phyloP scores from a whole-genome alignment of 225 moss, liverwort and hornwort species.

The Physcomitrellopsis africana region DNA sequence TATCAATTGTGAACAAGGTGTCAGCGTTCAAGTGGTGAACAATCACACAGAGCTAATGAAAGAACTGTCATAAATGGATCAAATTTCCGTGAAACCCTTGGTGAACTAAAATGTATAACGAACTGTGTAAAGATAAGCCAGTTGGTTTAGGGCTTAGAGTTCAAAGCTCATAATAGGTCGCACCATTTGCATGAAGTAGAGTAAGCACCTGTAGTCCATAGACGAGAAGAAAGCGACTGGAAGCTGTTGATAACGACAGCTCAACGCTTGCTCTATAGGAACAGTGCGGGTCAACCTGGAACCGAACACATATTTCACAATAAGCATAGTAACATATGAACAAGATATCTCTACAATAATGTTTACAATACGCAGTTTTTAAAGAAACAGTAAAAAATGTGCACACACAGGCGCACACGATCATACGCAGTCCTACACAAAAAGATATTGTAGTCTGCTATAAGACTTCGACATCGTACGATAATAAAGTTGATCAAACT shows the following conservation, averaged over 20 bases:
- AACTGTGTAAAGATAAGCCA: no score
- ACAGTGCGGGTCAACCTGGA: constrained; percentile 98
- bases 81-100: neutral
- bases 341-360: constrained; percentile 1
- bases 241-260: constrained; percentile 80
- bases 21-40: constrained; percentile 2
- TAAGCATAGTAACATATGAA: constrained; percentile 9
- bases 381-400: no score
- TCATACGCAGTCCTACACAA: neutral
- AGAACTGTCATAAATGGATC: constrained; percentile 20
- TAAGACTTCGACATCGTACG: no score
- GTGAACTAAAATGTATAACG: no score
- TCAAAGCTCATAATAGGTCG: neutral
- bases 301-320: constrained; percentile 25
- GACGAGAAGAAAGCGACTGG: constrained; percentile 89
- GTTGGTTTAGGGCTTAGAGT: no score
- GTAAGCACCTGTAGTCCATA: constrained; percentile 86
- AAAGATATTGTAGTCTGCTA: no score
- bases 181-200: neutral
- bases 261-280: constrained; percentile 81
- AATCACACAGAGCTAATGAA: constrained; percentile 7
- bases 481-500: no score
- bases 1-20: neutral
- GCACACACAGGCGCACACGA: no score
- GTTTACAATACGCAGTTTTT: neutral